These are phyloP conservation scores for Botrytis aclada DNA, from an alignment of 2,329 filamentous ascomycete species.

Conservation along the genomic window DNA sequence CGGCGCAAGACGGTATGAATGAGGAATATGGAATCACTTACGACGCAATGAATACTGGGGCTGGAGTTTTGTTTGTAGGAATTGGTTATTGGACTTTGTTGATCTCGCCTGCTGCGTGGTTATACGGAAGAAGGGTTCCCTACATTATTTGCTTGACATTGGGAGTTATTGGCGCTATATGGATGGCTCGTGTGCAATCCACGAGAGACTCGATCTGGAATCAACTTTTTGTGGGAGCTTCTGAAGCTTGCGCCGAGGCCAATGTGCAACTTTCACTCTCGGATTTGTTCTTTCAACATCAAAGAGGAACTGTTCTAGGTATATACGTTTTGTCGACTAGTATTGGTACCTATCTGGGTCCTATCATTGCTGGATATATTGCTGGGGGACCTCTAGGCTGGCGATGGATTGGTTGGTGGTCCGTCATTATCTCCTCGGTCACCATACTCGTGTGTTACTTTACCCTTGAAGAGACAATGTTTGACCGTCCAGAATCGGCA, in stretches of 20 bases:
- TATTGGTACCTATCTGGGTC: slow-evolving; percentile 55
- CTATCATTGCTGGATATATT: slow-evolving; percentile 51
- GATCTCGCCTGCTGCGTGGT: slow-evolving; percentile 50
- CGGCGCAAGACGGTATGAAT: slow-evolving; percentile 49
- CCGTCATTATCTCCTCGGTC: slow-evolving; percentile 47
- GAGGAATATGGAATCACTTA: slow-evolving; percentile 51
- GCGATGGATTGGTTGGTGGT: slow-evolving; percentile 54
- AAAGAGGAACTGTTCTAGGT: slow-evolving; percentile 52
- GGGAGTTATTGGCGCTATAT: slow-evolving; percentile 50
- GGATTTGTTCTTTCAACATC: slow-evolving; percentile 57
- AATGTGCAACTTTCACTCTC: slow-evolving; percentile 55
- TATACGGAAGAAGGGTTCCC: slow-evolving; percentile 54
- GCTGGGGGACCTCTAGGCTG: slow-evolving; percentile 48
- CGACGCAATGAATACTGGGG: slow-evolving; percentile 53
- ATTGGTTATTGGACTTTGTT: slow-evolving; percentile 56
- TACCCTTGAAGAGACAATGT: slow-evolving; percentile 52
- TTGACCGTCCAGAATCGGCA: slow-evolving; percentile 42
- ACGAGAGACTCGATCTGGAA: slow-evolving; percentile 51
- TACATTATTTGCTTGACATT: slow-evolving; percentile 52
- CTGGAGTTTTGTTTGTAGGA: slow-evolving; percentile 53
- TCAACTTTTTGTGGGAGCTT: slow-evolving; percentile 56
- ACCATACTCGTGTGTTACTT: slow-evolving; percentile 50
- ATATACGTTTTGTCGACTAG: slow-evolving; percentile 55
- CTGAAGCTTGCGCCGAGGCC: slow-evolving; percentile 55
- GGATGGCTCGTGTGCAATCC: slow-evolving; percentile 48